phyloP scores from a whole-genome alignment of 441 rosid species.

The Biscutella auriculata region DNA sequence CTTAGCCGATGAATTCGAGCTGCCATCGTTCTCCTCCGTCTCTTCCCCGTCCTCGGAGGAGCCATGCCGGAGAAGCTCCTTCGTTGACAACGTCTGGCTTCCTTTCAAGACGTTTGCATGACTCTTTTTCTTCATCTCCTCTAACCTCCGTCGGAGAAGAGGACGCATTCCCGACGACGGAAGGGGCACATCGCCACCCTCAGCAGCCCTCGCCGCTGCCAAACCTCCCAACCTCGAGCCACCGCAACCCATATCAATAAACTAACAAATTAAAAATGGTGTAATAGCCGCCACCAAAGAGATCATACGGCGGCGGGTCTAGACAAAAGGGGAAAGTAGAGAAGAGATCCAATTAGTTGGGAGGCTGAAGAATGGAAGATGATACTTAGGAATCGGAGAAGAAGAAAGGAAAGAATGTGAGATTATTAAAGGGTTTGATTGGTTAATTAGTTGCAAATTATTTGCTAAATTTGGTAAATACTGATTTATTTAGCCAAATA shows the following conservation, averaged over 20 bases:
- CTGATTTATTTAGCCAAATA: constrained; percentile 12
- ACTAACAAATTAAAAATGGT: not conserved
- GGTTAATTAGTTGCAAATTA: constrained; percentile 17
- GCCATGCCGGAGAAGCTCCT: constrained; percentile 38
- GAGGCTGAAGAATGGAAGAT: not conserved
- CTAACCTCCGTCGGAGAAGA: constrained; percentile 24
- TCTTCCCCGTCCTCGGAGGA: constrained; percentile 21
- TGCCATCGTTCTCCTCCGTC: constrained; percentile 16
- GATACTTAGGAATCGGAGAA: constrained; percentile 7
- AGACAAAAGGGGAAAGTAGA: not conserved
- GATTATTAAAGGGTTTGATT: constrained; percentile 18
- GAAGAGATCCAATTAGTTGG: constrained; percentile 5
- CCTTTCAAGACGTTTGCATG: constrained; percentile 22
- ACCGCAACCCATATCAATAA: constrained; percentile 38
- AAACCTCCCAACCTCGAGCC: constrained; percentile 27
- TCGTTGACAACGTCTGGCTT: constrained; percentile 28
- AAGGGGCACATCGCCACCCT: constrained; percentile 12
- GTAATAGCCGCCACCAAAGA: constrained; percentile 9
- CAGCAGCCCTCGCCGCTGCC: not conserved
- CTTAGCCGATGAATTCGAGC: constrained; percentile 19
- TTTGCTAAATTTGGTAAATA: constrained; percentile 13
- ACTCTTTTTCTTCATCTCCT: constrained; percentile 30
- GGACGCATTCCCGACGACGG: constrained; percentile 27
- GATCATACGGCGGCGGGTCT: constrained; percentile 7
- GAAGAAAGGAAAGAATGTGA: not conserved